Evolutionary conservation across 2,329 filamentous ascomycete species (phyloP).

Genomic region (Colletotrichum cereale): DNA sequence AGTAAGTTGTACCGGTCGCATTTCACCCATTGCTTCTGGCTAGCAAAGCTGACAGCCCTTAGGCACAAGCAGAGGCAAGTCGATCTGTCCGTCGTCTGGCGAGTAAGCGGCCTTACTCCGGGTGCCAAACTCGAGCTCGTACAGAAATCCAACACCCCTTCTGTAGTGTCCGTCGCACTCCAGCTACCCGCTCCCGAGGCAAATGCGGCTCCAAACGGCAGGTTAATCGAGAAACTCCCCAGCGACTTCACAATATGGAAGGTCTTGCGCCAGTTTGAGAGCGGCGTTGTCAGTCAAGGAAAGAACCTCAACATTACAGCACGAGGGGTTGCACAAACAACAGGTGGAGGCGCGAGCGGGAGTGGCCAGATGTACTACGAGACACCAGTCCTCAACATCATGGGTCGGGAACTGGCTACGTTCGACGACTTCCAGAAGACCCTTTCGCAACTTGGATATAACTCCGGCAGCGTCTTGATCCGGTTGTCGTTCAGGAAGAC

Average conservation of each 20-base stretch:
- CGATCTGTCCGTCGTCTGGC: constrained; percentile 86
- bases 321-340: constrained; percentile 76
- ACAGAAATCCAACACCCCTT: constrained; percentile 85
- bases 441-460: constrained; percentile 86
- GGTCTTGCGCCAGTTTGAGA: constrained; percentile 90
- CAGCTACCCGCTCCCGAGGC: constrained; percentile 83
- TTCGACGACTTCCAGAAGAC: constrained; percentile 91
- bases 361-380: constrained; percentile 90
- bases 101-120: constrained; percentile 82
- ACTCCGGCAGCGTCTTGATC: constrained; percentile 84
- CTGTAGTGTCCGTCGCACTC: constrained; percentile 88
- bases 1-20: constrained; percentile 64
- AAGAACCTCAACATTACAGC: constrained; percentile 84
- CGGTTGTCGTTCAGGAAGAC: constrained; percentile 82
- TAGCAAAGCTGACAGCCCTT: background rate
- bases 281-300: constrained; percentile 72
- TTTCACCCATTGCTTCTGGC: constrained; percentile 11
- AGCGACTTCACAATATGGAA: constrained; percentile 92
- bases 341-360: constrained; percentile 63
- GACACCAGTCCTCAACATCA: constrained; percentile 84
- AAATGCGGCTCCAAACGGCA: constrained; percentile 70
- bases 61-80: constrained; percentile 87
- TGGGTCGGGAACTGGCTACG: constrained; percentile 81
- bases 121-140: constrained; percentile 96
- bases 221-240: constrained; percentile 86